These are phyloP conservation scores for Cucurbita pepo DNA, from an alignment of 306 rosid genomes.

Conservation along the genomic window DNA sequence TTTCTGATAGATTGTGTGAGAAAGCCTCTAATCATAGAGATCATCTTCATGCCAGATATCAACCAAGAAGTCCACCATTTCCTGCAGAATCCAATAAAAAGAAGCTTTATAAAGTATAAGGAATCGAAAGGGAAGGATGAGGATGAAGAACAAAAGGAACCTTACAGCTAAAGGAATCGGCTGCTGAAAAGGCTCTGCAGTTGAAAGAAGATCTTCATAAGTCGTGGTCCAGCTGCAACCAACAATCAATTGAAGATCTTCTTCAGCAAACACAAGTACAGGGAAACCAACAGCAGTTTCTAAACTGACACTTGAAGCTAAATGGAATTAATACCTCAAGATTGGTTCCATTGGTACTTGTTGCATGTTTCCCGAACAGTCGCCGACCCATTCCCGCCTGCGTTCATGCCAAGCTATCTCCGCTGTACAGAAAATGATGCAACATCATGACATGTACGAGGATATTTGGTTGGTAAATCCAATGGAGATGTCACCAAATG, in stretches of 20 bases:
- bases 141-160: background rate
- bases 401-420: constrained; percentile 51
- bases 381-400: constrained; percentile 55
- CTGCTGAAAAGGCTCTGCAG: constrained; percentile 30
- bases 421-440: constrained; percentile 26
- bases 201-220: constrained; percentile 30
- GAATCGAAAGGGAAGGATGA: background rate
- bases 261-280: background rate
- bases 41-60: constrained; percentile 56
- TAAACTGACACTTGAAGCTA: background rate
- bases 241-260: background rate
- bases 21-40: constrained; percentile 38
- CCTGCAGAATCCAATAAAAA: constrained; percentile 30
- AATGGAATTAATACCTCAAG: constrained; percentile 26
- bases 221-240: constrained; percentile 37
- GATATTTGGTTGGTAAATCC: background rate
- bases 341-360: constrained; percentile 34
- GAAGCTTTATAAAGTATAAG: background rate
- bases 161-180: constrained; percentile 36
- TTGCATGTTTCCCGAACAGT: constrained; percentile 19
- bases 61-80: constrained; percentile 55
- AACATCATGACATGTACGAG: background rate
- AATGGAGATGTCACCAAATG: background rate
- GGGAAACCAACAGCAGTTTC: too few species aligned
- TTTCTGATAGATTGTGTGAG: background rate